Percentiles rank a stretch among this genome's conserved stretches.
phyloP scores from a whole-genome alignment of 192 early-diverging fungal genomes.

The Lobosporangium transversale region DNA sequence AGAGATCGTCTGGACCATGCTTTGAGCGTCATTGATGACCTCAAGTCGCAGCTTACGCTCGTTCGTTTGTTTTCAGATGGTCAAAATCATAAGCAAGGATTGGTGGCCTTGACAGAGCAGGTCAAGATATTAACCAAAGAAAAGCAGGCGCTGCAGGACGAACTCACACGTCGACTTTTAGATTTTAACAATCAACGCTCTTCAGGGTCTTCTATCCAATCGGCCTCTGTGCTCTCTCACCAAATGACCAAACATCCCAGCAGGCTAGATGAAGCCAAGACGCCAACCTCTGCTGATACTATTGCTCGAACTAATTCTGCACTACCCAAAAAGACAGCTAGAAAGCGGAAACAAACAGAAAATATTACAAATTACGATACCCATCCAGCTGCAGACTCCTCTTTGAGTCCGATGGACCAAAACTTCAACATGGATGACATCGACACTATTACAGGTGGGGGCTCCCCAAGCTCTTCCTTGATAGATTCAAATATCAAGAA shows the following conservation, averaged over 20 bases:
- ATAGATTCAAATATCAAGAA: too few species aligned
- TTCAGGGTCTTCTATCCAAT: neutral
- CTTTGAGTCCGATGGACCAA: neutral
- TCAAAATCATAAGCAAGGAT: slow-evolving; percentile 1
- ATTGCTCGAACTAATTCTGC: neutral
- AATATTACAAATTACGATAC: neutral
- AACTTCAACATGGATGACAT: neutral
- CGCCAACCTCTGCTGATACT: neutral
- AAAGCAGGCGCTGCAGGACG: slow-evolving; percentile 14
- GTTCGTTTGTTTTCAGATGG: slow-evolving; percentile 18
- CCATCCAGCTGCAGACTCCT: neutral
- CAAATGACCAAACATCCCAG: too few species aligned
- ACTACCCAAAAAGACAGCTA: neutral
- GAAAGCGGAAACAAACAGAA: slow-evolving; percentile 4
- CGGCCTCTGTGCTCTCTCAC: neutral
- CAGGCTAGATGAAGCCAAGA: too few species aligned
- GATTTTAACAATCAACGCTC: too few species aligned
- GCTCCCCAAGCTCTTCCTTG: too few species aligned
- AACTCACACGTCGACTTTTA: slow-evolving; percentile 6
- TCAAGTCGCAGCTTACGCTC: slow-evolving; percentile 28
- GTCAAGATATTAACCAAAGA: slow-evolving; percentile 26
- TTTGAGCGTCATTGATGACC: slow-evolving; percentile 14
- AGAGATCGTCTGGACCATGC: slow-evolving; percentile 14
- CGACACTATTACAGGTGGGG: neutral
- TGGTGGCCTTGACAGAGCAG: slow-evolving; percentile 6